A percentile compares a stretch with the other conserved stretches of the same genome.
These are phyloP conservation scores for Ophiostoma ips DNA, from an alignment of 2,329 filamentous ascomycete genomes.

Conservation along the genomic window DNA sequence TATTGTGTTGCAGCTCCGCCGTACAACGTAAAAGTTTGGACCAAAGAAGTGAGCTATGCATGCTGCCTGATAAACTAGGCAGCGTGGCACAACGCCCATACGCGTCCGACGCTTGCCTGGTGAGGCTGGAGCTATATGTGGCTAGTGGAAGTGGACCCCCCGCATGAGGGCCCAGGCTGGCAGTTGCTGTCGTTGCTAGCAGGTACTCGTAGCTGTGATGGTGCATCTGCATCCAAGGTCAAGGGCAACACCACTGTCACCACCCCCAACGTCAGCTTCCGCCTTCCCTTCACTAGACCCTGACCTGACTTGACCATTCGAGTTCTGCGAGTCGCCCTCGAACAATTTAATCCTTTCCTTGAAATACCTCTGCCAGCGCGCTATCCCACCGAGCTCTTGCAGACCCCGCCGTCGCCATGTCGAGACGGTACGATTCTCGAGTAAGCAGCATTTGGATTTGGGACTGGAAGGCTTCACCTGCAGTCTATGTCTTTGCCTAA, in stretches of 20 bases:
- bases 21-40: too few relatives aligned
- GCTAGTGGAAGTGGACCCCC: background rate
- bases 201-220: background rate
- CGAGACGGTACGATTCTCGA: conserved; percentile 92
- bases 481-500: background rate
- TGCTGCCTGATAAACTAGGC: too few relatives aligned
- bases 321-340: too few relatives aligned
- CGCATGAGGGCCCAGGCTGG: conserved; percentile 3
- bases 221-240: background rate
- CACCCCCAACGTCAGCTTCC: background rate
- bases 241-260: background rate
- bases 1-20: too few relatives aligned
- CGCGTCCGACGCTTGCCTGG: conserved; percentile 23
- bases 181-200: conserved; percentile 3
- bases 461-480: background rate
- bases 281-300: too few relatives aligned
- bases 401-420: conserved; percentile 44
- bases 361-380: background rate
- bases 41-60: too few relatives aligned
- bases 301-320: too few relatives aligned
- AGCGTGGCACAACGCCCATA: background rate
- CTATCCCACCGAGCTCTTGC: background rate
- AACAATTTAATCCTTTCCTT: too few relatives aligned
- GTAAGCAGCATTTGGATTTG: conserved; percentile 43
- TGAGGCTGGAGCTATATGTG: conserved; percentile 24